Evolutionary conservation across 2,329 filamentous ascomycete species (phyloP).

Genomic region (Lecanosticta acicola): DNA sequence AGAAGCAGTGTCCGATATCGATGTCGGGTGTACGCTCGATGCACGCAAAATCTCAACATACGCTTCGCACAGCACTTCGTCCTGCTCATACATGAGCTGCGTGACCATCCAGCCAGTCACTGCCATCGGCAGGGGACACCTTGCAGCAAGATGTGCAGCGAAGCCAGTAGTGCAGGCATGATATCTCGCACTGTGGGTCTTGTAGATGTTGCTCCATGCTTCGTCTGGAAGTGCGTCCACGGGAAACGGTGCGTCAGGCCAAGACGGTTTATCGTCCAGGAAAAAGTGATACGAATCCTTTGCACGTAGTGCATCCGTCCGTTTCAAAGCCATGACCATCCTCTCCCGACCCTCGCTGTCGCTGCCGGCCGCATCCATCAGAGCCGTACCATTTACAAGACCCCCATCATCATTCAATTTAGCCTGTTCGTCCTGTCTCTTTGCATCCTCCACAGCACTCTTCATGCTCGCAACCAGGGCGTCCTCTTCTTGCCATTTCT

Average conservation of each 20-base stretch:
- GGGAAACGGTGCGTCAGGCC: constrained; percentile 26
- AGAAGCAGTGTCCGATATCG: constrained; percentile 13
- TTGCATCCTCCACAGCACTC: constrained; percentile 15
- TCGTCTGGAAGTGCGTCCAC: constrained; percentile 27
- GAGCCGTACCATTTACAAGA: constrained; percentile 12
- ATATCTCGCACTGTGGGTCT: constrained; percentile 31
- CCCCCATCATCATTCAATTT: constrained; percentile 8
- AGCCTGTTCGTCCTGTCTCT: constrained; percentile 14
- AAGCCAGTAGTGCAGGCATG: constrained; percentile 41
- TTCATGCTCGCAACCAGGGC: constrained; percentile 25
- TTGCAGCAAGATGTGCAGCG: constrained; percentile 35
- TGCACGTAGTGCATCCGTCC: constrained; percentile 54
- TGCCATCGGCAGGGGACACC: constrained; percentile 34
- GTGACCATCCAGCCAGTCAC: constrained; percentile 41
- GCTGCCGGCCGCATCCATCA: constrained; percentile 41
- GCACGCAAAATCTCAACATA: constrained; percentile 29
- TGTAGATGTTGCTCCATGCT: constrained; percentile 32
- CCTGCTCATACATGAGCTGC: constrained; percentile 29
- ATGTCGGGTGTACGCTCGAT: constrained; percentile 8
- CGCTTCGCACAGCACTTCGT: constrained; percentile 34
- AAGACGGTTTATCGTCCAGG: constrained; percentile 21
- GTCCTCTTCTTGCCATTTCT: constrained; percentile 21
- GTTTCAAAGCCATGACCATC: constrained; percentile 52
- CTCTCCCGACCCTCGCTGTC: constrained; percentile 44
- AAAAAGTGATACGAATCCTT: constrained; percentile 57